These are phyloP conservation scores for Coniochaeta ligniaria DNA, from an alignment of 2,329 filamentous ascomycete species.

Conservation along the genomic window DNA sequence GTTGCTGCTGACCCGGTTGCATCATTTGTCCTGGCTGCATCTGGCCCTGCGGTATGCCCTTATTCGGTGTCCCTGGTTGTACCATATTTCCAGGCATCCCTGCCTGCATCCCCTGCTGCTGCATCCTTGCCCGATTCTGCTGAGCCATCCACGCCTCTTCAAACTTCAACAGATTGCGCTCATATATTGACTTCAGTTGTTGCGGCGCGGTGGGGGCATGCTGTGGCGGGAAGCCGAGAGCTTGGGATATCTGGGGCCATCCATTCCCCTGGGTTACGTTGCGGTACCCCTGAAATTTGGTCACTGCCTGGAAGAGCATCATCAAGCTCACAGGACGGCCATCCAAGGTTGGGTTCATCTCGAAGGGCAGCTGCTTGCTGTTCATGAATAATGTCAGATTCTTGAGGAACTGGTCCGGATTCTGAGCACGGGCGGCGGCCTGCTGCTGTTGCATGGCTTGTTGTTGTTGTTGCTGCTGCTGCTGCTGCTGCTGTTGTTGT, in stretches of 20 bases:
- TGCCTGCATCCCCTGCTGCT: constrained; percentile 20
- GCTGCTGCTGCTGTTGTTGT: constrained; percentile 15
- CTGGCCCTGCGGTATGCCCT: constrained; percentile 27
- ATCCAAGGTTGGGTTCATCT: constrained; percentile 65
- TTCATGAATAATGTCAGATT: constrained; percentile 73
- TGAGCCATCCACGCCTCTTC: constrained; percentile 61
- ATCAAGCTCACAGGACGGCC: constrained; percentile 70
- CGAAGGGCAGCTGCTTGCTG: constrained; percentile 64
- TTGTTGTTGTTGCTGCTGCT: constrained; percentile 13
- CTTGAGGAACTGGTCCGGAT: constrained; percentile 66
- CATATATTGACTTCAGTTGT: constrained; percentile 67
- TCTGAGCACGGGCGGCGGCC: constrained; percentile 25
- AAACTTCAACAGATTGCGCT: constrained; percentile 68
- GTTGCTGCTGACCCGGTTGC: constrained; percentile 30
- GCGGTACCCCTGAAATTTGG: constrained; percentile 71
- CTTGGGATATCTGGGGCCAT: constrained; percentile 67
- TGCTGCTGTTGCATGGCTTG: constrained; percentile 9
- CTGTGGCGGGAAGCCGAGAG: constrained; percentile 52
- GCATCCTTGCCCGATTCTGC: constrained; percentile 34
- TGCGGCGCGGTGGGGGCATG: constrained; percentile 60
- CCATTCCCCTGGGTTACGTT: constrained; percentile 60
- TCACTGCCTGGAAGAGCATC: constrained; percentile 69
- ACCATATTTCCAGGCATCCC: constrained; percentile 4
- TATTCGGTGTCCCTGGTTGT: constrained; percentile 29
- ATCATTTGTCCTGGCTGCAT: constrained; percentile 31